These are phyloP conservation scores for Eimeria mitis DNA, from an alignment of 169 alveolate genomes.

Conservation along the genomic window DNA sequence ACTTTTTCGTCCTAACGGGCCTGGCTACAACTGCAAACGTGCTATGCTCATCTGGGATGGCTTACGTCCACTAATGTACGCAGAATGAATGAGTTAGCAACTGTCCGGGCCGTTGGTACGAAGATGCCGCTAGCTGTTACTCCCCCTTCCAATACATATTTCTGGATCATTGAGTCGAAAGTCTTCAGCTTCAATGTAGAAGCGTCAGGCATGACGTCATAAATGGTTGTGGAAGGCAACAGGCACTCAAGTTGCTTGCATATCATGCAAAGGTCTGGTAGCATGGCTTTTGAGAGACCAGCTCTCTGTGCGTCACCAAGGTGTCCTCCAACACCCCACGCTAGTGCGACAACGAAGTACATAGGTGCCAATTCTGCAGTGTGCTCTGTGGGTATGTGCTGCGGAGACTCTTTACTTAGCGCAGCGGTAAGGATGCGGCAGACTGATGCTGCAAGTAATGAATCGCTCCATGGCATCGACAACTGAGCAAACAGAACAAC, in stretches of 20 bases:
- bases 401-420: background rate
- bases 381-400: conserved; percentile 6
- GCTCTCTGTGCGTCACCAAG: conserved; percentile 36
- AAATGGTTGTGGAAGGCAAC: conserved; percentile 6
- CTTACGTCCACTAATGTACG: conserved; percentile 89
- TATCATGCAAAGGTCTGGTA: conserved; percentile 32
- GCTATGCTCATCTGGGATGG: conserved; percentile 75
- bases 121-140: conserved; percentile 93
- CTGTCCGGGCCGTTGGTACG: conserved; percentile 95
- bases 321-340: conserved; percentile 74
- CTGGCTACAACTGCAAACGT: background rate
- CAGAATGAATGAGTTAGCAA: conserved; percentile 89
- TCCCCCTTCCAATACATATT: conserved; percentile 90
- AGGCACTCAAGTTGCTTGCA: conserved; percentile 68
- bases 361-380: conserved; percentile 11
- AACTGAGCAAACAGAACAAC: conserved; percentile 18
- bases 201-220: conserved; percentile 21
- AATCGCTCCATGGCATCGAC: conserved; percentile 38
- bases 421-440: conserved; percentile 65
- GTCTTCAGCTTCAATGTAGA: conserved; percentile 85
- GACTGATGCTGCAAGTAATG: conserved; percentile 51
- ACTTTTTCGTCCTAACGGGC: background rate
- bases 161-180: conserved; percentile 89
- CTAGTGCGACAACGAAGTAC: conserved; percentile 54
- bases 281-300: conserved; percentile 32